Base-by-base conservation (phyloP, 805 yeast species). In the Teunomyces stri region DNA sequence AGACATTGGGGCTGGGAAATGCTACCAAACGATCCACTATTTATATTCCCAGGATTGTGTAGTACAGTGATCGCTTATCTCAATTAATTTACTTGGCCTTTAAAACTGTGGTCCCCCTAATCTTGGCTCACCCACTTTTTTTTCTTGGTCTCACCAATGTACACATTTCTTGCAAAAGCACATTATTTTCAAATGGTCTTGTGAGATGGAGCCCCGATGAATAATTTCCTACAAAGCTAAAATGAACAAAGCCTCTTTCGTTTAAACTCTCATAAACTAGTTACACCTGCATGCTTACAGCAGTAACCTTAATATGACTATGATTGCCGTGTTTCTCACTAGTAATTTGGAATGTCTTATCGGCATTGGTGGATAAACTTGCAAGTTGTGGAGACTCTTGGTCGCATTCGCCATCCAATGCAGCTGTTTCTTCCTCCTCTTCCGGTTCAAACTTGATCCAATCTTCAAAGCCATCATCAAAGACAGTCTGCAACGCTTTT, bases 381-480 rank as follows among this genome's bases (percentile, higher is more conserved):
- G 4, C 27, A 25, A 25, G 10, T 9, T 7, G 27, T 25, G 9
- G 27, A 20, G 13, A 2, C 15, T 34, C 16, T 15, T 39, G 36
- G 15, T n/a, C 29, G 6, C 9, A 11, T 13, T 42, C 45, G 6
- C 43, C 36, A n/a, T 43, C 43, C 7, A 16, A 42, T 21, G 38
- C 38, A 6, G 36, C 30, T n/a, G 29, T 22, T 13, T 30, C 29
- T 3, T 28, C 38, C 11, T 21, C 27, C 4, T 29, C 29, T 6
- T 44, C 48, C 22, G 38, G 42, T 27, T 52, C 62, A 33, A 62
- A 57, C 25, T 52, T 39, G 12, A 68, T 55, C 78, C 78, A 74
- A 35, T 67, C 72, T 46, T 72, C 78, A 51, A 74, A 74, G 1
- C 77, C 78, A 51, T 74, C 78, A 18, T 63, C 65, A 49, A 65